phyloP scores from a whole-genome alignment of 2,329 filamentous ascomycete species.

The Fusarium neocosmosporiellum region DNA sequence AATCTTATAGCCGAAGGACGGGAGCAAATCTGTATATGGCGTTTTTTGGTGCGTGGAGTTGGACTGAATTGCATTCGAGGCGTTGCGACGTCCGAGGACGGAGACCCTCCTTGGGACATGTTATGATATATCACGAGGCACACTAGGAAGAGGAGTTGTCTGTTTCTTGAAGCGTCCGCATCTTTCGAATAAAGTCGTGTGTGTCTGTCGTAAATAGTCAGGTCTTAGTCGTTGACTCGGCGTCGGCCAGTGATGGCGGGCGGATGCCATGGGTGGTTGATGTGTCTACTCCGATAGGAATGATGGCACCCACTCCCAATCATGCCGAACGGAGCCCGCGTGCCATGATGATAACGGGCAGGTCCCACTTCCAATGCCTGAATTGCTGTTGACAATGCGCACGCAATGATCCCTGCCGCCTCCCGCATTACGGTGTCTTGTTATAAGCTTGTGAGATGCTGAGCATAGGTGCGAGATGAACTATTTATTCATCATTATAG shows the following conservation, averaged over 20 bases:
- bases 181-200: neutral
- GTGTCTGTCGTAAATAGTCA: too few species aligned
- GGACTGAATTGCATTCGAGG: constrained; percentile 48
- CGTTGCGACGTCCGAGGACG: constrained; percentile 38
- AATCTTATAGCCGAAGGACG: neutral
- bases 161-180: constrained; percentile 26
- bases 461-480: neutral
- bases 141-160: constrained; percentile 41
- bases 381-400: neutral
- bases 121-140: constrained; percentile 43
- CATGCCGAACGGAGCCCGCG: constrained; percentile 1
- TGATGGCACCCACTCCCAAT: constrained; percentile 8
- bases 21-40: constrained; percentile 40
- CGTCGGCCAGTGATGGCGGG: neutral
- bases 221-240: neutral
- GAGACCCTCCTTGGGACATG: constrained; percentile 28
- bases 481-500: neutral
- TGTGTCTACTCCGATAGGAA: constrained; percentile 17
- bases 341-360: neutral
- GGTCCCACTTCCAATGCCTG: neutral
- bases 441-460: neutral
- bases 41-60: constrained; percentile 49
- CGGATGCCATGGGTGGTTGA: neutral
- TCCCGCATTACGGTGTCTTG: neutral
- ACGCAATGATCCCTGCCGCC: neutral